Base-by-base conservation (phyloP, 2,329 filamentous ascomycete genomes). In the Neocucurbitaria cava region DNA sequence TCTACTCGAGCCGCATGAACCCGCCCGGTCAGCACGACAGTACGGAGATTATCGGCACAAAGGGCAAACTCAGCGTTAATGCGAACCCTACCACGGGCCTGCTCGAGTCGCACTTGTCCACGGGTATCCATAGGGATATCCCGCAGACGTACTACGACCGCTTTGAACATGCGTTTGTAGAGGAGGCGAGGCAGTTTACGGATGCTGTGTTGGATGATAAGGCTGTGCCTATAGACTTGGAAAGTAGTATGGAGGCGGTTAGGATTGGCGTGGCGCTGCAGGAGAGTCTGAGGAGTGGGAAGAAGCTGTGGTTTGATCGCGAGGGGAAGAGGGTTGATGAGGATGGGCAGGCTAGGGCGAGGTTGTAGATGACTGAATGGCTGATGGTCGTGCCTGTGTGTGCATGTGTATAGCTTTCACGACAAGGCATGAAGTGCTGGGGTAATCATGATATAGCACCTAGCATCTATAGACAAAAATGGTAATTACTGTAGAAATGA, bases 1-100 rank as follows among this genome's bases (percentile, higher is more conserved):
- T 88, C 56, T 89, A 87, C 71, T n/a, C n/a, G n/a, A 81, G 79
- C 38, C 79, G 87, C 13, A 89, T 89, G 84, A 89, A 89, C 83
- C 84, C 86, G 0, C 82, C 84, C 0, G 87, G 87, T 0, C 87
- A 89, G 71, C 83, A 88, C 57, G 87, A 89, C 69, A 83, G 81
- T 54, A 88, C 87, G 0, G 86, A 89, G 74, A 83, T 89, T 58
- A 86, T 89, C 49, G 87, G 87, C 11, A 89, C 87, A 1, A 79
- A 82, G 61, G 86, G 87, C 36, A 89, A 89, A 70, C 66, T 89
- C 5, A 76, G 79, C 0, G 78, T 89, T 56, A 89, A 89, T 64
- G 80, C 78, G 6, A 82, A 87, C 59, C 87, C 87, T 5, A 75
- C 77, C 42, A 75, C 72, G 2, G 83, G 83, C 52, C 76, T 87